Evolutionary conservation across 2,329 filamentous ascomycete genomes (phyloP).

Genomic region (Paecilomyces sp.): DNA sequence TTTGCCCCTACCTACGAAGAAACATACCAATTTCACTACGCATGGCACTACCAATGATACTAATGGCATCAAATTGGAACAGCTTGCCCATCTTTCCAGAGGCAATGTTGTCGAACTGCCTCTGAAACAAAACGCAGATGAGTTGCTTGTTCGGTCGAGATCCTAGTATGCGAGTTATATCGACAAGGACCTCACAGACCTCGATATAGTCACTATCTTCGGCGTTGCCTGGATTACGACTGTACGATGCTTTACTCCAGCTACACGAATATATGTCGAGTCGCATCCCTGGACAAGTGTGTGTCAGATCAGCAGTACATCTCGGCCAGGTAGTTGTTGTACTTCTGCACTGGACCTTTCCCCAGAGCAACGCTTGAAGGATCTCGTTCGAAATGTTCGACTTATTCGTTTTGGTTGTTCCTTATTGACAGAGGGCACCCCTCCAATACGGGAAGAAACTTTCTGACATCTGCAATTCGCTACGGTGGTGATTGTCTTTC

Average conservation of each 20-base stretch:
- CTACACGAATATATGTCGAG: background rate
- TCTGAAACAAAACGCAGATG: background rate
- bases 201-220: background rate
- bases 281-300: background rate
- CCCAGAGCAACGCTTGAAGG: background rate
- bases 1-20: background rate
- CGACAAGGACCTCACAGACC: background rate
- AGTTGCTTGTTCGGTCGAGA: background rate
- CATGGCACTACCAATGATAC: background rate
- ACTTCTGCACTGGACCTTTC: background rate
- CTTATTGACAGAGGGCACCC: background rate
- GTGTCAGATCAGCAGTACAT: background rate
- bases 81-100: background rate
- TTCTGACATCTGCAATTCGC: background rate
- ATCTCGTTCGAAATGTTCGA: background rate
- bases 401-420: background rate
- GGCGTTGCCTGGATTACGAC: background rate
- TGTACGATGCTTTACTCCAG: background rate
- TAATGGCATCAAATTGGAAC: background rate
- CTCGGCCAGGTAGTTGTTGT: background rate
- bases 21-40: background rate
- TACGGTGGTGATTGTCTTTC: background rate
- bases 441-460: background rate
- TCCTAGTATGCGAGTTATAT: background rate
- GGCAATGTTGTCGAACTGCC: background rate